These are phyloP conservation scores for Pseudopithomyces chartarum DNA, from an alignment of 2,329 filamentous ascomycete genomes.

Conservation along the genomic window DNA sequence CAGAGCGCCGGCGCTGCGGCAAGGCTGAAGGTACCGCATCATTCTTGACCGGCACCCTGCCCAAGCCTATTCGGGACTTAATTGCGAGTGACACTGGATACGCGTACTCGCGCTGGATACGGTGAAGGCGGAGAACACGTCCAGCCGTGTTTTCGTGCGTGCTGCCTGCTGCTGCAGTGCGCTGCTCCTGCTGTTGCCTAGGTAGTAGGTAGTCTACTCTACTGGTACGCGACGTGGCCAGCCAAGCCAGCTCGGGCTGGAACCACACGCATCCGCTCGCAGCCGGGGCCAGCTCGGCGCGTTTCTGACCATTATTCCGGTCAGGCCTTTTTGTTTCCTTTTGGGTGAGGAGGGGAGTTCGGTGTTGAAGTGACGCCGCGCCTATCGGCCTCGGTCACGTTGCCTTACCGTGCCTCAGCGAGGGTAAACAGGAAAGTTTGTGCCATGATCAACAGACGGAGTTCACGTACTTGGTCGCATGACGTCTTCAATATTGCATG, in stretches of 20 bases:
- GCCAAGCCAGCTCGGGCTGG: not conserved
- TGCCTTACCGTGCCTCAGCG: not conserved
- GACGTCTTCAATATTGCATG: not conserved
- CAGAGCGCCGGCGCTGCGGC: slow-evolving; percentile 1
- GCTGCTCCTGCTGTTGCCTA: too few relatives aligned
- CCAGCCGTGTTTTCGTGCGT: not conserved
- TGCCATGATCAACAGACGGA: not conserved
- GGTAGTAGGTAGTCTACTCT: too few relatives aligned
- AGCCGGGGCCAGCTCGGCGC: slow-evolving; percentile 2
- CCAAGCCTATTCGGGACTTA: not conserved
- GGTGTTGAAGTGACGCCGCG: not conserved
- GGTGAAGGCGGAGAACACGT: not conserved
- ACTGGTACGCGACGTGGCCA: not conserved
- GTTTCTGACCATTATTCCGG: not conserved
- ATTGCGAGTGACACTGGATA: not conserved
- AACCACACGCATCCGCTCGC: not conserved
- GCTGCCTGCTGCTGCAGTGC: slow-evolving; percentile 1
- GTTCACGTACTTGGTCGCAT: not conserved
- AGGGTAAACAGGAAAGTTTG: not conserved
- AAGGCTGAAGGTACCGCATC: slow-evolving; percentile 5
- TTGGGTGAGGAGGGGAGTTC: not conserved
- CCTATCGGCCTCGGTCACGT: not conserved
- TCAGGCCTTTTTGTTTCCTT: not conserved
- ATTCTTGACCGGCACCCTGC: not conserved
- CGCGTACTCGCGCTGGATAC: not conserved